Base-by-base conservation (phyloP, 208 protist genomes). In the Tritrichomonas foetus region DNA sequence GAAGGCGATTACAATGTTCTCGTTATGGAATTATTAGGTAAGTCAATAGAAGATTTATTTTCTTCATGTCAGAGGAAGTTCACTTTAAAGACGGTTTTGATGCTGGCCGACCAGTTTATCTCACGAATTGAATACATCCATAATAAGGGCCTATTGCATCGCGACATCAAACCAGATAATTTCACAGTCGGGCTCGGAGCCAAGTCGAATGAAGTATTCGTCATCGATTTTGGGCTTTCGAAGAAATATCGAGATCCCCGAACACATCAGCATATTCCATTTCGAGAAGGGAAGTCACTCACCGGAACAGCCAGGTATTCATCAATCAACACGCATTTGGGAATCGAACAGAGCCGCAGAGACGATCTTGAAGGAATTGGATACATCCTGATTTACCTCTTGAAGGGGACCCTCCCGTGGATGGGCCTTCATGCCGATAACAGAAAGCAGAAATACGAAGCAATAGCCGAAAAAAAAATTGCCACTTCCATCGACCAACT, bases 341-440 rank as follows among this genome's bases (percentile, higher is more conserved):
- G 99, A 75, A 99, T 99, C 64, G 98, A 98, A 96, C 98, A 98
- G 95, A 96, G 94, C 2, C 20, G 95, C 33, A 22, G 95, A n/a
- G 95, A 95, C 66, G 95, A 96, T 49, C 82, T 96, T 20, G 99
- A 99, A 96, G 97, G 98, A 30, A 96, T 99, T 39, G 99, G 98
- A 72, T 99, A 99, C 96, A 97, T 99, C 49, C 96, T 99, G n/a
- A 97, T 99, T 95, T 99, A 99, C 96, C 99, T 99, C 94, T 95
- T 99, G 49, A 97, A 98, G 49, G 99, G 99, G 30, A 97, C 96
- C 53, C 96, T 99, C 72, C 99, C 99, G 64, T 99, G 98, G 99
- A 98, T 99, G 96, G 98, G 98, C 0, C 95, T 99, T 11, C 74
- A 14, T 3, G 41, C 33, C 1, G 41, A 82, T 20, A 99, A 97